phyloP scores from a whole-genome alignment of 2,329 filamentous ascomycete species.

The Aspergillus sp. region DNA sequence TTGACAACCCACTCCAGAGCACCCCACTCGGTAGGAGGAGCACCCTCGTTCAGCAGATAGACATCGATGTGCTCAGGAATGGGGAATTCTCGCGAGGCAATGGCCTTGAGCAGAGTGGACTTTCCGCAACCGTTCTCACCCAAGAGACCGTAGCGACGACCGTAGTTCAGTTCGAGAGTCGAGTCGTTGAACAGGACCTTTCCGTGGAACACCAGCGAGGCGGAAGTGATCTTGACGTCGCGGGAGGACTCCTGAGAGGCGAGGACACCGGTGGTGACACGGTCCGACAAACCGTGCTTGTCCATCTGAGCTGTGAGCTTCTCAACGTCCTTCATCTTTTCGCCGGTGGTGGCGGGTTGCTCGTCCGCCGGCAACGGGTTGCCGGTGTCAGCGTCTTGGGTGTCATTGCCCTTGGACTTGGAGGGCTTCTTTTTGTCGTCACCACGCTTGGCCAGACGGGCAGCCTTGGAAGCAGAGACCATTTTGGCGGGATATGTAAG shows the following conservation, averaged over 20 bases:
- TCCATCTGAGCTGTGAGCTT: slow-evolving; percentile 90
- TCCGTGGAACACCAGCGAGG: slow-evolving; percentile 94
- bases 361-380: slow-evolving; percentile 49
- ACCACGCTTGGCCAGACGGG: slow-evolving; percentile 60
- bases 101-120: slow-evolving; percentile 93
- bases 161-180: slow-evolving; percentile 86
- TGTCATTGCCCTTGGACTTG: slow-evolving; percentile 55
- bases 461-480: slow-evolving; percentile 64
- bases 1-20: slow-evolving; percentile 95
- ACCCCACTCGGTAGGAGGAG: slow-evolving; percentile 77
- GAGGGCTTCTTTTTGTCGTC: slow-evolving; percentile 71
- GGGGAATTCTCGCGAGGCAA: slow-evolving; percentile 87
- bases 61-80: slow-evolving; percentile 96
- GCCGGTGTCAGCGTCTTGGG: slow-evolving; percentile 55
- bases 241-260: slow-evolving; percentile 76
- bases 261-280: slow-evolving; percentile 95
- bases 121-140: slow-evolving; percentile 99
- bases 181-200: slow-evolving; percentile 92
- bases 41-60: slow-evolving; percentile 96
- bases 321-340: slow-evolving; percentile 74
- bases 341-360: slow-evolving; percentile 61
- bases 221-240: slow-evolving; percentile 95
- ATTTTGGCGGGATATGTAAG: slow-evolving; percentile 36
- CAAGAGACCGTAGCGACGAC: slow-evolving; percentile 85
- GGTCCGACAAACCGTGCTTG: slow-evolving; percentile 90